Conservation (phyloP, 2,329 filamentous ascomycete species). For the Sodiomyces alkalinus region DNA sequence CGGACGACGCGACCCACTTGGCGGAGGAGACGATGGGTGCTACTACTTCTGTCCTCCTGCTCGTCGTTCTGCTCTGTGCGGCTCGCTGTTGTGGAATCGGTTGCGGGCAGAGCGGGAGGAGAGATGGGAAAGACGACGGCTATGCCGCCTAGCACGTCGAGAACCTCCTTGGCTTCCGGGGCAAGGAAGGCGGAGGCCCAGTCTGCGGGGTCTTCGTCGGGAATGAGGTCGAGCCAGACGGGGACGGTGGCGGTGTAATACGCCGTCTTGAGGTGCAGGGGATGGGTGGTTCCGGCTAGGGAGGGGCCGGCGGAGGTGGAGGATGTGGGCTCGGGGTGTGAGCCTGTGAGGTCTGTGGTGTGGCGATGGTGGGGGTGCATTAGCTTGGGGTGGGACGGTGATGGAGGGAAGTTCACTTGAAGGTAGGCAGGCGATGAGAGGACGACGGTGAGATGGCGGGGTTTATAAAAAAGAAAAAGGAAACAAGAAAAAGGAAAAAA, state of each 20-base stretch:
- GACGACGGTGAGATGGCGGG: no score
- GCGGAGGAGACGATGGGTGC: conserved; percentile 26
- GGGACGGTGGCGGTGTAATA: conserved; percentile 49
- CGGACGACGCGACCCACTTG: conserved; percentile 39
- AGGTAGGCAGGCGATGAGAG: no score
- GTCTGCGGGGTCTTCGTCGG: conserved; percentile 25
- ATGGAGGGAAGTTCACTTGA: no score
- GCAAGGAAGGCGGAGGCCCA: conserved; percentile 46
- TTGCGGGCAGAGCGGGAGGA: conserved; percentile 1
- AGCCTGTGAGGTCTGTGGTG: conserved; percentile 37
- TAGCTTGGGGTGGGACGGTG: no score
- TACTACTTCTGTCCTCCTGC: no score
- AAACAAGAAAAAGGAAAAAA: no score
- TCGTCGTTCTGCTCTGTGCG: no score
- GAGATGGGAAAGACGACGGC: conserved; percentile 36
- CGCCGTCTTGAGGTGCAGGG: conserved; percentile 35
- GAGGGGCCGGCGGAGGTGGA: conserved; percentile 13
- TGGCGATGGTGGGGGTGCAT: conserved; percentile 44
- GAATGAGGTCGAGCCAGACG: conserved; percentile 51
- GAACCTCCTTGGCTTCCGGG: conserved; percentile 46
- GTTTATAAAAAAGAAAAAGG: no score
- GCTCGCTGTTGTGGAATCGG: no score
- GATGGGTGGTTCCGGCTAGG: conserved; percentile 45
- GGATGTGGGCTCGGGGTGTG: conserved; percentile 19
- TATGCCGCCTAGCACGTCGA: conserved; percentile 44